Base-by-base conservation (phyloP, 768 basidiomycete species). In the Mycena galericulata region DNA sequence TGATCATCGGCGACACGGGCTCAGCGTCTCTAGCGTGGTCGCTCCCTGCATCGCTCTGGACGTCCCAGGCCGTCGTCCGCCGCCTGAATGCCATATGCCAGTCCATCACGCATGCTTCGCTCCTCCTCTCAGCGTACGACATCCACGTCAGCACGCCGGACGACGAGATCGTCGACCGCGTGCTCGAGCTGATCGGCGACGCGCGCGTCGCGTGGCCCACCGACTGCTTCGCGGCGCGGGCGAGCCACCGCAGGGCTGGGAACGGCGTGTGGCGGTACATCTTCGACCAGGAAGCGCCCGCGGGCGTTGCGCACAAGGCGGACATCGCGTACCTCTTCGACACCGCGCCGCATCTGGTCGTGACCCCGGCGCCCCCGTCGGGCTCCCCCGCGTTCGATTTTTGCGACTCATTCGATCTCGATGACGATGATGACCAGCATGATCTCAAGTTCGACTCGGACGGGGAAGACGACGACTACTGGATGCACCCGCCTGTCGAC, bases 271-370 rank as follows among this genome's bases (percentile, higher is more conserved):
- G 89, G 89, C 85, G 93, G 64, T 94, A 92, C 72, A 88, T 92
- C 20, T 94, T 94, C 75, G 93, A 94, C 78, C 93, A 94, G 79
- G 93, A 92, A 72, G 87, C 90, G 1, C 90, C 92, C 11, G 81
- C 85, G 26, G 83, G 88, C 51, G 88, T 88, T 17, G 76, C 87
- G 74, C 90, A 93, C 74, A 88, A 86, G 1, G 88, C 88, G 1
- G 93, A 94, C 75, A 79, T 94, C 47, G 84, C 92, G 63, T 94
- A 94, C 76, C 84, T 94, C 55, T 94, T 94, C 78, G 92, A 92
- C 79, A 93, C 88, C 68, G 85, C 90, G 32, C 89, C 90, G 10
- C 80, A 89, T 1, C 88, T 89, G 22, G 77, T 82, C 14, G 75
- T 78, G 30, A 81, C 80, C 8, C 71, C 77, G 45, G 57, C 74